These are phyloP conservation scores for Mucor indicus DNA, from an alignment of 371 early-diverging fungal species.

Conservation along the genomic window DNA sequence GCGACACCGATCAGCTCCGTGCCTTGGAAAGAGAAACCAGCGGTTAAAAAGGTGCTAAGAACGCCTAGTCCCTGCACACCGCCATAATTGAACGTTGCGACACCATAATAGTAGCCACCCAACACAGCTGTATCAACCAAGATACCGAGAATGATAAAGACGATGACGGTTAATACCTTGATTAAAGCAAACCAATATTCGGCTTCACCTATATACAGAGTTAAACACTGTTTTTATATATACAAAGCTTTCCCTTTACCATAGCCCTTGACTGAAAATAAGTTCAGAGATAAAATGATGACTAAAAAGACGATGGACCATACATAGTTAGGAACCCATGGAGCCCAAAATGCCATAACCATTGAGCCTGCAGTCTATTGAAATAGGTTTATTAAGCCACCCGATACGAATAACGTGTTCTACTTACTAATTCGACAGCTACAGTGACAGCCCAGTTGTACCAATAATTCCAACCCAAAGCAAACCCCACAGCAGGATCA, in stretches of 20 bases:
- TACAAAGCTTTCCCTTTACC: slow-evolving; percentile 35
- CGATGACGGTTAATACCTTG: slow-evolving; percentile 62
- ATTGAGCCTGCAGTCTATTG: slow-evolving; percentile 30
- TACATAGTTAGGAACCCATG: slow-evolving; percentile 50
- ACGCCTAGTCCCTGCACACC: slow-evolving; percentile 36
- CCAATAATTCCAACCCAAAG: slow-evolving; percentile 79
- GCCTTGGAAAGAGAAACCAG: slow-evolving; percentile 90
- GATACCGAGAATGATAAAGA: slow-evolving; percentile 68
- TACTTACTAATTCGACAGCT: slow-evolving; percentile 67
- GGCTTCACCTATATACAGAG: slow-evolving; percentile 26
- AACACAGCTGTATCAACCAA: slow-evolving; percentile 50
- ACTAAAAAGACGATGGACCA: slow-evolving; percentile 50
- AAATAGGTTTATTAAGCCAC: not conserved
- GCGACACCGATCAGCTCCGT: slow-evolving; percentile 77
- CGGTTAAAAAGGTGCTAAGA: slow-evolving; percentile 65
- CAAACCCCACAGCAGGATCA: slow-evolving; percentile 84
- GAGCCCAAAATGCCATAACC: slow-evolving; percentile 67
- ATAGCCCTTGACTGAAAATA: slow-evolving; percentile 55
- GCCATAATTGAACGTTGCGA: slow-evolving; percentile 23
- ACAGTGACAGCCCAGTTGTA: slow-evolving; percentile 83
- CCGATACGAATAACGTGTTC: too few relatives aligned
- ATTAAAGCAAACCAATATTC: slow-evolving; percentile 73
- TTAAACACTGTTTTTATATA: too few relatives aligned
- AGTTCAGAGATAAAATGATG: slow-evolving; percentile 46
- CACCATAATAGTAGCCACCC: slow-evolving; percentile 39